Percentiles rank a stretch among this genome's conserved stretches.
phyloP scores from a whole-genome alignment of 1,284 basidiomycete species.

The Trichosporon sp. region DNA sequence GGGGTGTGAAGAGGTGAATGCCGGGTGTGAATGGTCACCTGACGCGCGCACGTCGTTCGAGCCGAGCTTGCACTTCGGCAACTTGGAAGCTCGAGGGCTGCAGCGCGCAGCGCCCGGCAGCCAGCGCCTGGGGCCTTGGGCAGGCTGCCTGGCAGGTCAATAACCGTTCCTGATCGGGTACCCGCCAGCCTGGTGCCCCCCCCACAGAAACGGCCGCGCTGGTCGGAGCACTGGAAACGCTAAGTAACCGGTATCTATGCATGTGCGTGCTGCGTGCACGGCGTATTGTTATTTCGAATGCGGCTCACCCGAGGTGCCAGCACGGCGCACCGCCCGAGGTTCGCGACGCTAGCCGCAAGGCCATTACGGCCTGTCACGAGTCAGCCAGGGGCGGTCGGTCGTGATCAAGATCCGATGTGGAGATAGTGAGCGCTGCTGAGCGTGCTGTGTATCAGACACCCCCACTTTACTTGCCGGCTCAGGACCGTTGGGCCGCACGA shows the following conservation, averaged over 20 bases:
- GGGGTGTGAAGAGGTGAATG: neutral
- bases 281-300: neutral
- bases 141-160: neutral
- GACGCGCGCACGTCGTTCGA: neutral
- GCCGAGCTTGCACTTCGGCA: conserved; percentile 1
- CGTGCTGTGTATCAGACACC: neutral
- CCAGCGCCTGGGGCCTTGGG: neutral
- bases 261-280: conserved; percentile 4
- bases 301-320: neutral
- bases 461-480: neutral
- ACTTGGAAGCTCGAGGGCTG: too few species aligned
- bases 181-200: neutral
- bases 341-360: neutral
- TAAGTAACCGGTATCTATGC: conserved; percentile 5
- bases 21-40: neutral
- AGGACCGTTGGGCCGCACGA: neutral
- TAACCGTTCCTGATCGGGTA: neutral
- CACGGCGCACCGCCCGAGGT: neutral
- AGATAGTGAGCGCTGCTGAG: neutral
- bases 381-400: neutral
- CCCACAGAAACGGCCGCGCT: neutral
- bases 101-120: too few species aligned
- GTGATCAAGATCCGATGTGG: conserved; percentile 1
- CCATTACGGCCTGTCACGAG: neutral
- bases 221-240: neutral